These are phyloP conservation scores for Luvunga scandens DNA, from an alignment of 345 rosid genomes.

Conservation along the genomic window DNA sequence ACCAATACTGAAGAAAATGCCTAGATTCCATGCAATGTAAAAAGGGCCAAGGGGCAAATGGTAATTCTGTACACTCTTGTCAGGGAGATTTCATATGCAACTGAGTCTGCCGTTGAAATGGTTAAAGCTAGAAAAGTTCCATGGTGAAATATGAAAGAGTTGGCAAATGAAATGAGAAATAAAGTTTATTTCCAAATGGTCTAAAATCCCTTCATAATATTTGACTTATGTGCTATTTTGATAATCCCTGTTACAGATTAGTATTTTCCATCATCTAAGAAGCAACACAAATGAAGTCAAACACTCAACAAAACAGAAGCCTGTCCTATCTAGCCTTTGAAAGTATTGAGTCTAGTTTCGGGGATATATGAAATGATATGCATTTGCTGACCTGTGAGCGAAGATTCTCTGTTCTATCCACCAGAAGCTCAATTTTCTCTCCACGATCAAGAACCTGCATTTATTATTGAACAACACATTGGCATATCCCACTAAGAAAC, in stretches of 20 bases:
- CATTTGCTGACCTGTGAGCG: conserved; percentile 55
- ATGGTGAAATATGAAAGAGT: not conserved
- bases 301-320: not conserved
- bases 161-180: not conserved
- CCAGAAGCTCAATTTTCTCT: conserved; percentile 75
- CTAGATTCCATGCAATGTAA: not conserved
- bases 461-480: not conserved
- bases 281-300: not conserved
- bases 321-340: not conserved
- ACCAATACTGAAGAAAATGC: not conserved
- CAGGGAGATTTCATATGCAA: not conserved
- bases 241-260: not conserved
- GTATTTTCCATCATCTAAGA: not conserved
- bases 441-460: conserved; percentile 76
- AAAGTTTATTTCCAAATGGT: not conserved
- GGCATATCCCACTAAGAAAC: not conserved
- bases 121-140: not conserved
- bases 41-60: not conserved
- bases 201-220: not conserved
- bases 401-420: conserved; percentile 79
- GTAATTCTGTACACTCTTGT: not conserved
- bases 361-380: not conserved
- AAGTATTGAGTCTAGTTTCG: not conserved
- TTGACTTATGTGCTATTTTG: not conserved
- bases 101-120: not conserved